These are phyloP conservation scores for Udeniomyces megalosporus DNA, from an alignment of 768 basidiomycete genomes.

Conservation along the genomic window DNA sequence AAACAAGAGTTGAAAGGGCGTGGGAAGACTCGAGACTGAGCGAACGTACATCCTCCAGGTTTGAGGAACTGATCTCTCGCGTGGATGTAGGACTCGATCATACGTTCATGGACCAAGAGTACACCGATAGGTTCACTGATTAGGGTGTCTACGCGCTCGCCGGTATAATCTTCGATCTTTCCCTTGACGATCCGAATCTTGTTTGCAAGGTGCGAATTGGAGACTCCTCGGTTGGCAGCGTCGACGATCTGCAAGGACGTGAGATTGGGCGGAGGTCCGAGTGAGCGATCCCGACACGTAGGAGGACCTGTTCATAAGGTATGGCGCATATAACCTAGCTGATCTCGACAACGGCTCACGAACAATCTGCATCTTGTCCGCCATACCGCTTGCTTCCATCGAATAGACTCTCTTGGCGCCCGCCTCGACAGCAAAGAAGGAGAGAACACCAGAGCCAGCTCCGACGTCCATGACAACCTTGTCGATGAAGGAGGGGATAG, in stretches of 20 bases:
- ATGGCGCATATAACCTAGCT: neutral
- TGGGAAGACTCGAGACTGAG: neutral
- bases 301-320: neutral
- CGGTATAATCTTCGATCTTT: slow-evolving; percentile 11
- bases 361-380: slow-evolving; percentile 5
- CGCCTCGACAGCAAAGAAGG: slow-evolving; percentile 14
- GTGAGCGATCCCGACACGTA: neutral
- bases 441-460: slow-evolving; percentile 9
- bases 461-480: slow-evolving; percentile 16
- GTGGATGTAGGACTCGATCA: slow-evolving; percentile 15
- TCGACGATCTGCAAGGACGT: slow-evolving; percentile 8
- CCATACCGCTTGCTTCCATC: slow-evolving; percentile 13
- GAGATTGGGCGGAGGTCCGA: neutral
- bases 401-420: slow-evolving; percentile 12
- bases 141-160: slow-evolving; percentile 9
- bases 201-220: slow-evolving; percentile 3
- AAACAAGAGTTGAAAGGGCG: neutral
- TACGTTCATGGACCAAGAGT: slow-evolving; percentile 11
- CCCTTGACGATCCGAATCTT: slow-evolving; percentile 11
- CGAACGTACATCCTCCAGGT: slow-evolving; percentile 8
- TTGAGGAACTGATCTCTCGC: slow-evolving; percentile 12
- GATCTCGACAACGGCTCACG: neutral
- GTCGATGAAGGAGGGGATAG: slow-evolving; percentile 1
- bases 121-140: slow-evolving; percentile 15
- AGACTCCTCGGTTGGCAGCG: neutral